phyloP scores from a whole-genome alignment of 2,329 filamentous ascomycete genomes.

The Neurospora crassa region DNA sequence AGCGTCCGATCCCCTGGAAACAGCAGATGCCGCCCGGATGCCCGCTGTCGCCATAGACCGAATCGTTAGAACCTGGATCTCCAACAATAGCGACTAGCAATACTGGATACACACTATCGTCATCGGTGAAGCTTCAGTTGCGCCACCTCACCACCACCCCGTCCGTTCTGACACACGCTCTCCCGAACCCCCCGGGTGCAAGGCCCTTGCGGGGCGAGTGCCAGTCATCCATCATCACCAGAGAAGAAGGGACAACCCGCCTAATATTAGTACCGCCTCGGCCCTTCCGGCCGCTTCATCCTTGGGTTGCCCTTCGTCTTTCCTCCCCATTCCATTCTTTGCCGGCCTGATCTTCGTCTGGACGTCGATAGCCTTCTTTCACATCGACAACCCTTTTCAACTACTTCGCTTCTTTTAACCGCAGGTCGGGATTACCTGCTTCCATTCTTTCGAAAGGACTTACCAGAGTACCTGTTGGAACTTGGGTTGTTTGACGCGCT shows the following conservation, averaged over 20 bases:
- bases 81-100: conserved; percentile 31
- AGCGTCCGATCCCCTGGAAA: conserved; percentile 14
- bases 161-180: conserved; percentile 29
- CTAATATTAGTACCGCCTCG: conserved; percentile 22
- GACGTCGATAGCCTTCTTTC: conserved; percentile 45
- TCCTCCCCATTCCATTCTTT: conserved; percentile 23
- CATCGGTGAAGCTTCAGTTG: not conserved
- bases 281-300: conserved; percentile 15
- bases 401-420: conserved; percentile 25
- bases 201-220: conserved; percentile 29
- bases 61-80: conserved; percentile 40
- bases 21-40: conserved; percentile 42
- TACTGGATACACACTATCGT: conserved; percentile 23
- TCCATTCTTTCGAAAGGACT: conserved; percentile 17
- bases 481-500: conserved; percentile 1
- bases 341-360: conserved; percentile 18
- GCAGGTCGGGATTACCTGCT: conserved; percentile 46
- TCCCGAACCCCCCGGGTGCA: conserved; percentile 24
- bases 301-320: conserved; percentile 18
- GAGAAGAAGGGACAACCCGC: conserved; percentile 3
- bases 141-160: conserved; percentile 21
- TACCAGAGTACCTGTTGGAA: conserved; percentile 15
- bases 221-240: conserved; percentile 14
- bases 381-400: conserved; percentile 31
- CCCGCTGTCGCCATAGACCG: conserved; percentile 42